Base-by-base conservation (phyloP, 202 grass and related monocot genomes). In the Schoenoplectus triqueter region DNA sequence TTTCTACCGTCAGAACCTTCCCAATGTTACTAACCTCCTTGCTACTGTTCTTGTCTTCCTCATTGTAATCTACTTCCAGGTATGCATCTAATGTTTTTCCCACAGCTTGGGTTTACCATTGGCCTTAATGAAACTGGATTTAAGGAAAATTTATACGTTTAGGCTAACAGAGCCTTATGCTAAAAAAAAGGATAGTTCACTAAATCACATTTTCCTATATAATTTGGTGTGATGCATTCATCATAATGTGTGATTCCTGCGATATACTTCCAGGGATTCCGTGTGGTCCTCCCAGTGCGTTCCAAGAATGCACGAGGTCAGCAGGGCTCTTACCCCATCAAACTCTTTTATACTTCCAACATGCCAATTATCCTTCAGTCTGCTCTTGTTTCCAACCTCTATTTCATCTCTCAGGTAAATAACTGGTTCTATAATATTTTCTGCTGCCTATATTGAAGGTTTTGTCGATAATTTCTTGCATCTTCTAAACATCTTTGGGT, bases 331-430 rank as follows among this genome's bases (percentile, higher is more conserved):
- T 96, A 96, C 82, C 94, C 94, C 22, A 96, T 96, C 86, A 96
- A 96, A 86, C 86, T 96, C 64, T 96, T 96, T 62, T 96, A 96
- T 79, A 96, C 94, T 66, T 93, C 91, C 7, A 96, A 96, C 70
- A 96, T 96, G 94, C 94, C 94, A 73, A 96, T 96, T 73, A 96
- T 96, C 86, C 78, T 96, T 52, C 94, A 96, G 81, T 93, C 91
- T 62, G 94, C 94, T 6, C 85, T 96, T 46, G 92, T 93, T 72
- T 91, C 94, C 76, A 96, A 96, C 71, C 89, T 96, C 52, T 96
- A 96, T 48, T 96, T 96, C 82, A 96, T 96, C 62, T 96, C 94
- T 56, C 94, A 96, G 94, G 94, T 96, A 73, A 31, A 31, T 31
- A 31, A 31, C 18, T 15, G 57, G 3, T 75, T 65, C 7, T 2